Percentiles rank a stretch among this genome's conserved stretches.
Conservation (phyloP, 495 filamentous ascomycete genomes). For the Coniosporium apollinis region DNA sequence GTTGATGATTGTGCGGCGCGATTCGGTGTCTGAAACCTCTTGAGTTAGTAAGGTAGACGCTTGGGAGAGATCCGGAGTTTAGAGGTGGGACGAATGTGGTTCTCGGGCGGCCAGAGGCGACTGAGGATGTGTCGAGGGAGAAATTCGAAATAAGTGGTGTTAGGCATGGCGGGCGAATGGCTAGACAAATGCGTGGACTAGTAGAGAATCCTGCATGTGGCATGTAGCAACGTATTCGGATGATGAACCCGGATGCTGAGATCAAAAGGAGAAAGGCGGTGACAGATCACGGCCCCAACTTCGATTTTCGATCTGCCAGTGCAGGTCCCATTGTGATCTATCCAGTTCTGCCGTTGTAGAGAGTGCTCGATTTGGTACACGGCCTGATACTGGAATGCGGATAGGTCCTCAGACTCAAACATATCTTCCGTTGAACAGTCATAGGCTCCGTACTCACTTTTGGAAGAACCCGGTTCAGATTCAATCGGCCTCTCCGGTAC, state of each 20-base stretch:
- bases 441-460: background rate
- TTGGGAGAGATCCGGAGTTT: background rate
- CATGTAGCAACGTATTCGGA: background rate
- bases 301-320: too few species aligned
- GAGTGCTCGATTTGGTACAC: too few species aligned
- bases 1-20: slow-evolving; percentile 15
- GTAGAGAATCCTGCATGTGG: background rate
- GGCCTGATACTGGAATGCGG: too few species aligned
- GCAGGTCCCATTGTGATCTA: too few species aligned
- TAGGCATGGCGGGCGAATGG: background rate
- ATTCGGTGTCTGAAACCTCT: background rate
- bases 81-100: background rate
- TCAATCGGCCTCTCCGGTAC: too few species aligned
- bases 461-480: background rate
- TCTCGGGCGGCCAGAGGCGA: background rate
- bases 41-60: background rate
- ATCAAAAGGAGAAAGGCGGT: background rate
- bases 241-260: background rate
- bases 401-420: too few species aligned
- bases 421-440: background rate
- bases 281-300: too few species aligned
- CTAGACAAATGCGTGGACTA: background rate
- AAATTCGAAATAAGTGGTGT: background rate
- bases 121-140: background rate
- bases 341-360: too few species aligned